Base-by-base conservation (phyloP, 257 asterid genomes). In the Anisodus tanguticus region DNA sequence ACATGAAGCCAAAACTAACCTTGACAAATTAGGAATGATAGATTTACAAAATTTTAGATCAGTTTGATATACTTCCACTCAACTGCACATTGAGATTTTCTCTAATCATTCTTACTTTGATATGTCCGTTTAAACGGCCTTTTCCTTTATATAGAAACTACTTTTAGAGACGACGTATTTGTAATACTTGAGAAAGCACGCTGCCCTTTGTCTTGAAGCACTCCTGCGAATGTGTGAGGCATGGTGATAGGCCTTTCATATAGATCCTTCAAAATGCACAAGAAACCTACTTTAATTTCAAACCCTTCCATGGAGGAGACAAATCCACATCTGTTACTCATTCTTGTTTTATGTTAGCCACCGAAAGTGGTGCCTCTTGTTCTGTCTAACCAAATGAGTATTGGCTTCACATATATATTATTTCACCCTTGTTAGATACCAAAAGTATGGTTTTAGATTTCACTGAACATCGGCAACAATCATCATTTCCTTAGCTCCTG, bases 401-500 rank as follows among this genome's bases (percentile, higher is more conserved):
- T 22, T 9, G 8, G 8, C 17, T 63, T 63, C 41, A 9, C 70
- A 63, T 62, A 63, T 11, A 63, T 63, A 63, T 26, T 53, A 59
- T 2, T 59, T 59, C 66, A 59, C 59, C 80, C 10, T 45, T 4
- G 62, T 9, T 16, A 71, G 58, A 71, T 71, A 45, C 39, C 16
- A 71, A 45, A n/a, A 1, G 39, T 71, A 71, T 71, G 39, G 37
- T n/a, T 45, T 71, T 71, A 58, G 79, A 17, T 43, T 71, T 45
- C 10, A 7, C 55, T 41, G 13, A 70, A 70, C 55, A 70, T 17
- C 5, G 54, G 9, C 13, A 41, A 16, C 41, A 41, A 16, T 70
- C 79, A 72, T 72, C n/a, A 72, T 72, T 72, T 72, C 80, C 39
- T 11, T n/a, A 47, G 80, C 80, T 67, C 80, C 17, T 12, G 10